Base-by-base conservation (phyloP, 495 filamentous ascomycete species). In the Trichoderma virens region DNA sequence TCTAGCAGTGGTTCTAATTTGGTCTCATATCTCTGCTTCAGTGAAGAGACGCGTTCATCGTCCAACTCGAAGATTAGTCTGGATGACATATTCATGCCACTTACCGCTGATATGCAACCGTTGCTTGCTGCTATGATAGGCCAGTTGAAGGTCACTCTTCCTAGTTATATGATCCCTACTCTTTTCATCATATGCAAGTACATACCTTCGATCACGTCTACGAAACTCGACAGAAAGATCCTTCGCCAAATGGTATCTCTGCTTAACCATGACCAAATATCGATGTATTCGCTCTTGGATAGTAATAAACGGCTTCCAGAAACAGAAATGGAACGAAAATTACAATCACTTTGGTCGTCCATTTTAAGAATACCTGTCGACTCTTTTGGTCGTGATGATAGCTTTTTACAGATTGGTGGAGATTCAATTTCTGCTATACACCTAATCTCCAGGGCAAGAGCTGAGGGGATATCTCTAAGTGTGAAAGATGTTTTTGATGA, bases 131-230 rank as follows among this genome's bases (percentile, higher is more conserved):
- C 86, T 81, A 76, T 97, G 91, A 79, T 97, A 97, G 56, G 97
- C 91, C 8, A 98, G 82, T 71, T 98, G 92, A 1, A 90, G 88
- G 14, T 93, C 92, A 0, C 91, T 90, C 75, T 91, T 93, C 72
- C 89, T 88, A 6, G 89, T 86, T 70, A 92, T 90, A 67, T 86
- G 82, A 65, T 85, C 13, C 60, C 60, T 2, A 38, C 60, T 6
- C 16, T 41, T 11, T 61, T 61, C 20, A 34, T 61, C 60, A 79
- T 83, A 0, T 65, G 87, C 0, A 70, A 69, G 30, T 70, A 72
- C 38, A 61, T 61, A 30, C 60, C 60, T 25, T 35, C 20, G 1
- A 35, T 41, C 6, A 61, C 60, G 2, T 61, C 60, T 20, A 61
- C 60, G 2, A 61, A 61, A 28, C 31, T 61, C 2, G 60, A 61